Conservation (phyloP, 768 basidiomycete genomes). For the Clavulina sp. region DNA sequence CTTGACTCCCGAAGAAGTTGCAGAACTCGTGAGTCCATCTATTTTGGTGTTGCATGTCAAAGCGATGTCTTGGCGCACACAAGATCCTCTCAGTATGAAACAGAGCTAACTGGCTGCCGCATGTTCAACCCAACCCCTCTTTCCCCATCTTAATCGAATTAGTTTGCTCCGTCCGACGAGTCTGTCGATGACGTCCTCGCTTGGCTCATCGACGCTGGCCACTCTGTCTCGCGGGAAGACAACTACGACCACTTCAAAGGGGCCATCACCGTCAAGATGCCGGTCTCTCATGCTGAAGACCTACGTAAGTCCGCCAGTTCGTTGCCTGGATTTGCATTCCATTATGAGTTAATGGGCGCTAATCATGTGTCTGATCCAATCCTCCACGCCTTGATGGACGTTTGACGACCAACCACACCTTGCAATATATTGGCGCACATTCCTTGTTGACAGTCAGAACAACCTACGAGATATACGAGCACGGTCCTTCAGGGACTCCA, state of each 20-base stretch:
- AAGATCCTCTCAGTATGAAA: not conserved
- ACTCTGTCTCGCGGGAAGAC: conserved; percentile 21
- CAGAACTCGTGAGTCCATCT: conserved; percentile 17
- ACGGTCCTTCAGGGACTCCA: conserved; percentile 1
- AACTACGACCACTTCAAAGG: conserved; percentile 20
- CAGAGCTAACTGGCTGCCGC: not conserved
- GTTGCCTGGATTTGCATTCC: not conserved
- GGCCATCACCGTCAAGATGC: conserved; percentile 9
- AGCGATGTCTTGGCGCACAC: not conserved
- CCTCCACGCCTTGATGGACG: too few species aligned
- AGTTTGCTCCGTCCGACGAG: conserved; percentile 28
- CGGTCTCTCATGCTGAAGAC: conserved; percentile 8
- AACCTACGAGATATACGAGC: conserved; percentile 9
- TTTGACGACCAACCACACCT: not conserved
- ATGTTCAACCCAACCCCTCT: not conserved
- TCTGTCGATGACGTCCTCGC: conserved; percentile 25
- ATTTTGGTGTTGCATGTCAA: too few species aligned
- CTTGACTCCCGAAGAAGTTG: conserved; percentile 8
- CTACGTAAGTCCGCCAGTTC: not conserved
- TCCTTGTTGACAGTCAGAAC: not conserved
- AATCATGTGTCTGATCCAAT: not conserved
- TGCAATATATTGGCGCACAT: not conserved
- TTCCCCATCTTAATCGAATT: too few species aligned
- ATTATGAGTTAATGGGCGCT: not conserved
- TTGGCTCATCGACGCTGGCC: conserved; percentile 28